Evolutionary conservation across 805 yeast species (phyloP), one percentile per base, ranked within the genome.

Genomic region (Wickerhamomyces strasburgensis): DNA sequence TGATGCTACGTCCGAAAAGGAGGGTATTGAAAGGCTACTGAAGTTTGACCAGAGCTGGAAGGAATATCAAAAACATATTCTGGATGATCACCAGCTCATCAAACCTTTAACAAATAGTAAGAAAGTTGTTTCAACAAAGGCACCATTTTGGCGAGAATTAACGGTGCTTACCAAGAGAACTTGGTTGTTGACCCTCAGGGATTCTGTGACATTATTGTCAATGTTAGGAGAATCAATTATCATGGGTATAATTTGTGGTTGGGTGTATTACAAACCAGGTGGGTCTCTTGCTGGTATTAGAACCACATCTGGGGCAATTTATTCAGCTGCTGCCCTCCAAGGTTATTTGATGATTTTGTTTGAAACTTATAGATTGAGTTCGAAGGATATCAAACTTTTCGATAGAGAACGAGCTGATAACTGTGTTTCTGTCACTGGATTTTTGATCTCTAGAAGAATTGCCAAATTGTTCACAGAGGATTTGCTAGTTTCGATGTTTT

Each of bases 361-460:
- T 48, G 87, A 80, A 51, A 70, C 73, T 0, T 78, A 76, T 47
- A 59, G 86, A 29, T 55, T 80, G 6, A 73, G 79, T 38, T 63
- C 67, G 7, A 57, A 64, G 14, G 87, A 80, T 52, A 62, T 79
- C 42, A 67, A 68, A 35, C 64, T 80, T 6, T 80, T 70, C 53
- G 85, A 79, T 49, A 60, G 89, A 41, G 96, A 86, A 58, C 67
- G 84, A 39, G 69, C 75, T 18, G 95, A 87, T 42, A 73, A 77
- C 6, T 74, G 78, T 39, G 80, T 82, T 2, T 68, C 85, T 3
- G 70, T 82, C 1, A 48, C 71, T 5, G 94, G 94, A 0, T 86
- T 80, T 51, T 49, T 86, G 2, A 31, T 82, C 0, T 73, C 90
- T 0, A 67, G 95, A 51, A 65, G 89, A 47, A 43, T 85, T 3